A percentile compares a stretch with the other conserved stretches of the same genome.
phyloP scores from a whole-genome alignment of 1,284 basidiomycete genomes.

The Ganoderma lingzhi region DNA sequence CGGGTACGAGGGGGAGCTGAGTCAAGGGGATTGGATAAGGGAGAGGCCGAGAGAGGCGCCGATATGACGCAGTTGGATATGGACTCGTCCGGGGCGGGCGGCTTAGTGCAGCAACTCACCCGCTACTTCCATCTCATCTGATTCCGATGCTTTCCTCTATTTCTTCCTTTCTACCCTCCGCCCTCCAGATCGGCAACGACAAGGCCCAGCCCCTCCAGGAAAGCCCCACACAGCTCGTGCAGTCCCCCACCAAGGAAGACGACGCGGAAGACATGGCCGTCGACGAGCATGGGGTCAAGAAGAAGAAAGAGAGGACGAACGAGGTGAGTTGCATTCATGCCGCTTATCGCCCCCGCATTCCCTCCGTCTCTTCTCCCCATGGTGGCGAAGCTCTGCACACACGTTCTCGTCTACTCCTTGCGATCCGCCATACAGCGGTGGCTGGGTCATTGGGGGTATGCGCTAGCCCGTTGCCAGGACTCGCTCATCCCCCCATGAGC shows the following conservation, averaged over 20 bases:
- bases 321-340: conserved; percentile 53
- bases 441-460: neutral
- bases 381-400: neutral
- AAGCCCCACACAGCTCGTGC: conserved; percentile 31
- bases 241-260: conserved; percentile 26
- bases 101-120: conserved; percentile 21
- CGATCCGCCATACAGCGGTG: neutral
- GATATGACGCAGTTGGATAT: conserved; percentile 31
- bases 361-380: too few species aligned
- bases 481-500: neutral
- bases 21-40: conserved; percentile 20
- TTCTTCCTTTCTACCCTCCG: conserved; percentile 66
- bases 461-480: neutral
- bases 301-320: conserved; percentile 59
- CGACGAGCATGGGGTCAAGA: conserved; percentile 45
- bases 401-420: neutral
- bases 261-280: conserved; percentile 33
- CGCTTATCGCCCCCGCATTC: conserved; percentile 11
- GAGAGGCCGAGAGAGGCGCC: conserved; percentile 16
- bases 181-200: conserved; percentile 49
- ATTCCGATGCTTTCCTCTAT: conserved; percentile 68
- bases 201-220: conserved; percentile 39
- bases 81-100: conserved; percentile 22
- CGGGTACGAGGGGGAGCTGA: conserved; percentile 9
- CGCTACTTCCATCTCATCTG: conserved; percentile 30